phyloP scores from a whole-genome alignment of 73 alveolate genomes.

The Paramecium caudatum region DNA sequence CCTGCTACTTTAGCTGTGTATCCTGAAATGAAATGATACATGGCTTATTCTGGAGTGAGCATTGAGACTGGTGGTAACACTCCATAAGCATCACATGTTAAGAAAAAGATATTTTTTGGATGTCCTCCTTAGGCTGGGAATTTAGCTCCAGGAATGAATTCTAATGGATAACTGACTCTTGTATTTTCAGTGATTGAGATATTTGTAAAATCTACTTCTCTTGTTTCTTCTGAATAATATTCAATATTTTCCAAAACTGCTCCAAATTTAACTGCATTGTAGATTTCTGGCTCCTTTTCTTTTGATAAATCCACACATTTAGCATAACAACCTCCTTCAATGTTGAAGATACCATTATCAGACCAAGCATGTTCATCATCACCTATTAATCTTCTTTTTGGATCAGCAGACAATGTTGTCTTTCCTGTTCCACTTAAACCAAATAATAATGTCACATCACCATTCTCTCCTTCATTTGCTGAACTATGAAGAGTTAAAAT shows the following conservation, averaged over 20 bases:
- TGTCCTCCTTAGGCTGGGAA: constrained; percentile 96
- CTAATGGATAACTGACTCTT: constrained; percentile 93
- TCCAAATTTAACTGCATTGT: constrained; percentile 91
- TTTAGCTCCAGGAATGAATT: constrained; percentile 94
- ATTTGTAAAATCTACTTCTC: constrained; percentile 89
- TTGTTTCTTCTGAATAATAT: constrained; percentile 78
- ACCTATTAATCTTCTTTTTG: constrained; percentile 92
- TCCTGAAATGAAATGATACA: constrained; percentile 98
- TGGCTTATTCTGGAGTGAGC: constrained; percentile 92
- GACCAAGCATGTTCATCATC: constrained; percentile 99
- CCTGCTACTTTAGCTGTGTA: constrained; percentile 98
- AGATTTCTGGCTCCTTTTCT: constrained; percentile 97
- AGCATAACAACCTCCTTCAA: constrained; percentile 99
- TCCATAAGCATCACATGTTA: constrained; percentile 98
- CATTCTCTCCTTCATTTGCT: constrained; percentile 90
- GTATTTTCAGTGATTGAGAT: constrained; percentile 89
- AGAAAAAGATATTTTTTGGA: constrained; percentile 96
- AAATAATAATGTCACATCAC: constrained; percentile 94
- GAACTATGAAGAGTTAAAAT: constrained; percentile 95
- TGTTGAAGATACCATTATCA: constrained; percentile 95
- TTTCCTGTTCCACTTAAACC: constrained; percentile 98
- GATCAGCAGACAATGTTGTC: constrained; percentile 97
- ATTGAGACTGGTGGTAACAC: constrained; percentile 98
- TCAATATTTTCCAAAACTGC: constrained; percentile 89
- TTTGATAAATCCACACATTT: constrained; percentile 84